Evolutionary conservation across 768 basidiomycete genomes (phyloP).

Genomic region (Lentinula lateritia): DNA sequence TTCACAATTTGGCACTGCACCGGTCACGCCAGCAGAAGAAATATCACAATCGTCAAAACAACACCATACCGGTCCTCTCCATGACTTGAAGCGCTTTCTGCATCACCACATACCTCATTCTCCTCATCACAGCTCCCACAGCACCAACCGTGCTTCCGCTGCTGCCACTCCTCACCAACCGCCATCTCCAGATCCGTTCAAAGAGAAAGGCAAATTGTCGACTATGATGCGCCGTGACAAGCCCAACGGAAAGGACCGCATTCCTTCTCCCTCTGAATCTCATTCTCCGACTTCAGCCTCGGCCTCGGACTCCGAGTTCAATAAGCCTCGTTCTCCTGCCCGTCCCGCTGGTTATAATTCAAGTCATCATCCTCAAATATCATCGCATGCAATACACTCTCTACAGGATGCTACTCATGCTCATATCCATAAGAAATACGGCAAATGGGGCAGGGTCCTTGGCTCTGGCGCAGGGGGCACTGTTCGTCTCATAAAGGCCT

Average conservation of each 20-base stretch:
- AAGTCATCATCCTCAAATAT: conserved; percentile 15
- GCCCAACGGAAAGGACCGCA: conserved; percentile 38
- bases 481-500: conserved; percentile 89
- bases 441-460: conserved; percentile 95
- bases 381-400: conserved; percentile 40
- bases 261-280: conserved; percentile 26
- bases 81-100: conserved; percentile 93
- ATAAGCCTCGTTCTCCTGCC: conserved; percentile 6
- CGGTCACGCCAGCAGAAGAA: conserved; percentile 12
- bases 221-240: conserved; percentile 27
- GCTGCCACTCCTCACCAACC: conserved; percentile 20
- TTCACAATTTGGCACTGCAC: conserved; percentile 6
- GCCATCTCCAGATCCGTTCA: conserved; percentile 14
- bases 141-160: conserved; percentile 16
- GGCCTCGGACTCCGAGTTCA: conserved; percentile 15
- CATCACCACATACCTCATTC: conserved; percentile 75
- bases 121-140: conserved; percentile 20
- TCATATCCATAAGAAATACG: conserved; percentile 97
- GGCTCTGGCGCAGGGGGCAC: conserved; percentile 99
- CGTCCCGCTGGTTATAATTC: conserved; percentile 15
- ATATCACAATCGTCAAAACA: conserved; percentile 23
- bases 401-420: conserved; percentile 82
- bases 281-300: conserved; percentile 19
- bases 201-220: neutral
- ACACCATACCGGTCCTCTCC: conserved; percentile 45